These are phyloP conservation scores for Leccinum pallidistipes DNA, from an alignment of 1,284 basidiomycete species.

Conservation along the genomic window DNA sequence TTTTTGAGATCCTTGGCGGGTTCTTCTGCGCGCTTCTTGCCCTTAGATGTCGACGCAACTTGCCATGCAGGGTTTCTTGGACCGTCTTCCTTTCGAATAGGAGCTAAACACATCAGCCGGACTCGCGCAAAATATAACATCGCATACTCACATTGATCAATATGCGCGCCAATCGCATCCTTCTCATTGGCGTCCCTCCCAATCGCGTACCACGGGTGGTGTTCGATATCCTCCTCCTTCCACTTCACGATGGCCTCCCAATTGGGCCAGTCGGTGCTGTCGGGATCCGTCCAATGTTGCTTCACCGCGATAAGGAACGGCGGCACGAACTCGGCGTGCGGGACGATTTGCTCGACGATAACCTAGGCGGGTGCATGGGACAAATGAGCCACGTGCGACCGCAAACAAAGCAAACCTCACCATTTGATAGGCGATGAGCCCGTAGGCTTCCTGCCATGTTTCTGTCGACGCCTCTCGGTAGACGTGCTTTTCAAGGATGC, in stretches of 20 bases:
- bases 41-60: no score
- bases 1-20: no score
- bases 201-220: not conserved
- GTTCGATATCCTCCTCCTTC: not conserved
- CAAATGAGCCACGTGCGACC: not conserved
- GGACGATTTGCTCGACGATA: not conserved
- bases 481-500: not conserved
- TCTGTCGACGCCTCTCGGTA: not conserved
- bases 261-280: not conserved
- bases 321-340: not conserved
- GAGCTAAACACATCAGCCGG: not conserved
- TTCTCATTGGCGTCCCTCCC: not conserved
- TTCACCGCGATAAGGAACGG: not conserved
- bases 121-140: no score
- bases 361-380: not conserved
- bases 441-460: not conserved
- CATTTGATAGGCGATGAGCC: not conserved
- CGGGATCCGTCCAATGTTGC: not conserved
- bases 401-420: not conserved
- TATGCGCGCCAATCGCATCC: no score
- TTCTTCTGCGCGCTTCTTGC: no score
- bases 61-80: not conserved
- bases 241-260: not conserved
- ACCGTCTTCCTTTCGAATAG: not conserved
- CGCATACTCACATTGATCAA: no score